Conservation (phyloP, 73 alveolate genomes). For the Symbiodinium pilosum region DNA sequence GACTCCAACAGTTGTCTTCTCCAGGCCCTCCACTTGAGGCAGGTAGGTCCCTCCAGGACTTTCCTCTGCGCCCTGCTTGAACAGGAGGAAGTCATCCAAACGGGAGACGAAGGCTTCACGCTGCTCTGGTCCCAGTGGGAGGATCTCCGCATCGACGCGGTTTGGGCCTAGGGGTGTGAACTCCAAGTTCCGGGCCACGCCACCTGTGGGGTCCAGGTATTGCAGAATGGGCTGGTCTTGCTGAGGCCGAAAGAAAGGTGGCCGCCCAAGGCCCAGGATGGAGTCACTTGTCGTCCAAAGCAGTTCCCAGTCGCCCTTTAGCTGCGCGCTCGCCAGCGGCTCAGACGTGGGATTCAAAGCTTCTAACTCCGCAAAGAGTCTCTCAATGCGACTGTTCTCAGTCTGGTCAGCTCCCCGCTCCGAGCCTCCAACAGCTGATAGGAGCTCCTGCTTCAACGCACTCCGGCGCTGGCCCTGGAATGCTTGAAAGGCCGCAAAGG, state of each 20-base stretch:
- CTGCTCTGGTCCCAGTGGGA: conserved; percentile 65
- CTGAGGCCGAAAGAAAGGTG: conserved; percentile 28
- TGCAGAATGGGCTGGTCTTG: conserved; percentile 71
- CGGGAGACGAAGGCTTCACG: conserved; percentile 66
- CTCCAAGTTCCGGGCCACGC: conserved; percentile 91
- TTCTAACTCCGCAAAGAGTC: conserved; percentile 27
- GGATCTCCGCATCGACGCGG: conserved; percentile 61
- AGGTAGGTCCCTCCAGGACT: conserved; percentile 84
- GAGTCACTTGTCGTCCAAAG: conserved; percentile 54
- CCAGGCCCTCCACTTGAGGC: conserved; percentile 47
- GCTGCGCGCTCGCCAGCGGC: conserved; percentile 5
- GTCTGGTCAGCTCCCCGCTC: background rate
- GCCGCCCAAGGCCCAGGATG: conserved; percentile 82
- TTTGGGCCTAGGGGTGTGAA: conserved; percentile 59
- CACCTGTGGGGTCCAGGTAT: background rate
- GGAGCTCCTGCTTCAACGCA: background rate
- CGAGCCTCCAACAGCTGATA: background rate
- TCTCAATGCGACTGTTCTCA: background rate
- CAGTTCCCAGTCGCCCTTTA: conserved; percentile 89
- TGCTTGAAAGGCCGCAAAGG: background rate
- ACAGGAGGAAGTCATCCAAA: conserved; percentile 69
- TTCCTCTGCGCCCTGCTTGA: conserved; percentile 86
- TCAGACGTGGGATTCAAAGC: conserved; percentile 30
- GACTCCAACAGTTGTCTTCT: conserved; percentile 85
- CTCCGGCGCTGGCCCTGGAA: background rate